Evolutionary conservation across 495 filamentous ascomycete species (phyloP).

Genomic region (Neurospora hispaniola): DNA sequence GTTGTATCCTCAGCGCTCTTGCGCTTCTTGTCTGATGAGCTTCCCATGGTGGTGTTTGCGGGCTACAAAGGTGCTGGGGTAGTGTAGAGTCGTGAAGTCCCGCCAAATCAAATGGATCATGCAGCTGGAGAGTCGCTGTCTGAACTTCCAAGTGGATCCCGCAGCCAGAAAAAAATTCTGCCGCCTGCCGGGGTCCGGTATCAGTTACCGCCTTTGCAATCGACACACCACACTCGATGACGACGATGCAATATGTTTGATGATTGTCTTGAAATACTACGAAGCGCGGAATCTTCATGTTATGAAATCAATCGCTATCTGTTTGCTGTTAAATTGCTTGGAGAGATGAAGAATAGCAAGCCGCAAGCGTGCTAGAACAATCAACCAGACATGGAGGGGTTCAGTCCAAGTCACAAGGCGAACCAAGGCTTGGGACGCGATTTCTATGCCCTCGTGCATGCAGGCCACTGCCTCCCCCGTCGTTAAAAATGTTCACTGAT

Average conservation of each 20-base stretch:
- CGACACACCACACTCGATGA: background rate
- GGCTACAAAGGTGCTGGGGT: background rate
- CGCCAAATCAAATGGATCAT: background rate
- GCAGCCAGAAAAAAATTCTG: background rate
- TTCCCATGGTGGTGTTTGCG: slow-evolving; percentile 34
- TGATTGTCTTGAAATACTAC: background rate
- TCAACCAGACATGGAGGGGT: background rate
- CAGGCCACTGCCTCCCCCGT: background rate
- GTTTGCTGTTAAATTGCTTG: background rate
- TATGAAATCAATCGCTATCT: background rate
- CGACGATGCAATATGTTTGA: background rate
- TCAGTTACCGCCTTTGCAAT: slow-evolving; percentile 1
- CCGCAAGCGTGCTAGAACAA: background rate
- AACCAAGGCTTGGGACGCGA: background rate
- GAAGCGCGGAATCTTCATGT: background rate
- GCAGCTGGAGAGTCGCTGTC: background rate
- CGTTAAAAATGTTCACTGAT: background rate
- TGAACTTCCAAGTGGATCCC: background rate
- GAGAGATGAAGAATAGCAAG: background rate
- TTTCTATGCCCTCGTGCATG: background rate
- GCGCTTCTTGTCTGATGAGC: slow-evolving; percentile 58
- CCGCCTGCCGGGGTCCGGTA: background rate
- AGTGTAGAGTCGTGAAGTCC: background rate
- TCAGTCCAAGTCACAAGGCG: background rate
- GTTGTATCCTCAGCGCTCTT: slow-evolving; percentile 50